Evolutionary conservation across 257 asterid genomes (phyloP).

Genomic region (Lithospermum erythrorhizon): DNA sequence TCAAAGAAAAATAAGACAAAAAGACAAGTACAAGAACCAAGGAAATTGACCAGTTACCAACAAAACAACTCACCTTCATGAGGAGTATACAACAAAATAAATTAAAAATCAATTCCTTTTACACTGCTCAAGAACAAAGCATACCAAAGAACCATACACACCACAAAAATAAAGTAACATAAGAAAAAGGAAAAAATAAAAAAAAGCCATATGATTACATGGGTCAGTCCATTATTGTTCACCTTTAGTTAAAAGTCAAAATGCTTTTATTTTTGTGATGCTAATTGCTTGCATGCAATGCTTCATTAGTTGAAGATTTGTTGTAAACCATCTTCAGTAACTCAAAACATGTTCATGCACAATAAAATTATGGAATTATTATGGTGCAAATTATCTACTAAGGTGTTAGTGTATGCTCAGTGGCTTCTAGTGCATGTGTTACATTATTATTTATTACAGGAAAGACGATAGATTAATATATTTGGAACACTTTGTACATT

Average conservation of each 20-base stretch:
- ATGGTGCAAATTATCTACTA: no score
- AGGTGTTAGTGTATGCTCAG: no score
- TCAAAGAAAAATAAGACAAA: no score
- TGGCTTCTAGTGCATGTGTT: no score
- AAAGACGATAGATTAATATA: no score
- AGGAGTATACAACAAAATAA: no score
- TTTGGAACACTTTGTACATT: no score
- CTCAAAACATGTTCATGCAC: neutral
- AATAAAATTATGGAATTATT: neutral
- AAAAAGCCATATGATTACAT: neutral
- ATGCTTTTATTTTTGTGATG: neutral
- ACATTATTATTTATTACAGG: no score
- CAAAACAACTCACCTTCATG: neutral
- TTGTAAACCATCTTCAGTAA: neutral
- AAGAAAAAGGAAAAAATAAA: no score
- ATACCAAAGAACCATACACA: no score
- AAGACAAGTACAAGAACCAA: neutral
- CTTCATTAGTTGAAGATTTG: neutral
- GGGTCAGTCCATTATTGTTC: neutral
- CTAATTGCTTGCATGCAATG: no score
- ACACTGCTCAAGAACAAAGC: neutral
- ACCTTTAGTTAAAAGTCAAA: neutral
- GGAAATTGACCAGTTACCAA: neutral
- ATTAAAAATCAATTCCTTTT: neutral
- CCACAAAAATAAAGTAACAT: neutral